Base-by-base conservation (phyloP, 139 green algal species). In the Chlamydomonas schloesseri region DNA sequence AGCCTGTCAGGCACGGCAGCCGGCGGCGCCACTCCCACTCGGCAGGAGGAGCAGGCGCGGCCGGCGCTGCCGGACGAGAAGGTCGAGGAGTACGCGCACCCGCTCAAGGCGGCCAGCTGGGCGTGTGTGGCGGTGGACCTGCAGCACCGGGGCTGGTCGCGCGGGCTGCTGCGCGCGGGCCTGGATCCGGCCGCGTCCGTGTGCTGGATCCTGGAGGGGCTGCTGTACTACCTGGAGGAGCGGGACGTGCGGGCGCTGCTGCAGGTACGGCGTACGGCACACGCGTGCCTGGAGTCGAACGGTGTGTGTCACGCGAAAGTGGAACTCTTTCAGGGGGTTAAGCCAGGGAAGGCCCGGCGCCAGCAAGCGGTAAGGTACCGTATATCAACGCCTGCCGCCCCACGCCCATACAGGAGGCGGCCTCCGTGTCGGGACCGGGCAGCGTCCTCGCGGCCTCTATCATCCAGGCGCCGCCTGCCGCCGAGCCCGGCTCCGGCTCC, bases 141-240 rank as follows among this genome's bases (percentile, higher is more conserved):
- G 60, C 33, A 60, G 20, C 42, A 46, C 3, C 29, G 55, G 29
- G 83, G 73, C 62, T 78, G 73, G 73, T 53, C 62, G 21, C 31
- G 73, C 24, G 60, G n/a, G 33, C 31, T 84, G 71, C 1, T 88
- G 72, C 29, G 42, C 11, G 67, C 57, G n/a, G 89, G 87, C 0
- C 74, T 93, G 23, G 77, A 90, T 14, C 26, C 31, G 0, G 28
- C 11, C 3, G 26, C 36, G 42, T 87, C 91, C 11, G 89, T 86
- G 46, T 53, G 91, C 37, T 95, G 91, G 91, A 74, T 94, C 21
- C 71, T 91, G 68, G 93, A 96, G 71, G 91, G 91, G 0, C 78
- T 96, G 71, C 47, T 93, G 29, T 93, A 93, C 67, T 95, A 94
- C 79, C 71, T 96, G 57, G 84, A 92, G 62, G 85, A 86, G 24